These are phyloP conservation scores for Macaranga tanarius DNA, from an alignment of 441 rosid genomes.

Conservation along the genomic window DNA sequence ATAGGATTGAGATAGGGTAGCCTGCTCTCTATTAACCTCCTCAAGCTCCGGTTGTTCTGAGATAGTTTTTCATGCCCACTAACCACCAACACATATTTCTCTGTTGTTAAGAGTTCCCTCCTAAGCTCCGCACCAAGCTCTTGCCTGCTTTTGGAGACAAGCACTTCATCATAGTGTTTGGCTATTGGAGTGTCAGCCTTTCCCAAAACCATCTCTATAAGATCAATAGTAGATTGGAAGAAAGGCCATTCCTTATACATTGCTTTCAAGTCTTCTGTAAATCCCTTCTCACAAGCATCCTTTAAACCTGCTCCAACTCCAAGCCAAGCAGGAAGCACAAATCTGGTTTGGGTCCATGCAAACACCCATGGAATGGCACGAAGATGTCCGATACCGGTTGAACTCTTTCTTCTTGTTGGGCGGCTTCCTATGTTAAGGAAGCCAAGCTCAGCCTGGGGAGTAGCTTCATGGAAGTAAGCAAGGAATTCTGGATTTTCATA, in stretches of 20 bases:
- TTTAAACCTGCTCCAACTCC: conserved; percentile 88
- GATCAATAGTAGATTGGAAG: conserved; percentile 87
- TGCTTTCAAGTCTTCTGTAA: conserved; percentile 65
- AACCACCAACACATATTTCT: conserved; percentile 68
- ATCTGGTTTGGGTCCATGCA: conserved; percentile 95
- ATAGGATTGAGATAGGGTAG: conserved; percentile 85
- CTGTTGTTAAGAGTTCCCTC: conserved; percentile 61
- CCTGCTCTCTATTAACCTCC: conserved; percentile 84
- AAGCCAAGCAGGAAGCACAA: conserved; percentile 99
- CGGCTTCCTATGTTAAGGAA: conserved; percentile 93
- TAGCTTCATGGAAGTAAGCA: conserved; percentile 89
- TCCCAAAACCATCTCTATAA: conserved; percentile 89
- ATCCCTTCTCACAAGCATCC: conserved; percentile 81
- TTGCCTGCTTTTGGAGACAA: conserved; percentile 66
- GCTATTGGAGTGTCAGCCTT: conserved; percentile 90
- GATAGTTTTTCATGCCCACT: conserved; percentile 79
- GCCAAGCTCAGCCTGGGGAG: conserved; percentile 96
- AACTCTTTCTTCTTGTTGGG: conserved; percentile 80
- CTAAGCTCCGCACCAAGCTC: conserved; percentile 69
- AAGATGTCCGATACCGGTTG: conserved; percentile 85
- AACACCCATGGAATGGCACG: conserved; percentile 95
- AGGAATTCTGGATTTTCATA: conserved; percentile 89
- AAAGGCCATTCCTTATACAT: conserved; percentile 98
- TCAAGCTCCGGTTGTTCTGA: conserved; percentile 72
- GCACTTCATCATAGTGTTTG: conserved; percentile 86